phyloP scores from a whole-genome alignment of 2,329 filamentous ascomycete species.

The Pseudocercospora vitis region DNA sequence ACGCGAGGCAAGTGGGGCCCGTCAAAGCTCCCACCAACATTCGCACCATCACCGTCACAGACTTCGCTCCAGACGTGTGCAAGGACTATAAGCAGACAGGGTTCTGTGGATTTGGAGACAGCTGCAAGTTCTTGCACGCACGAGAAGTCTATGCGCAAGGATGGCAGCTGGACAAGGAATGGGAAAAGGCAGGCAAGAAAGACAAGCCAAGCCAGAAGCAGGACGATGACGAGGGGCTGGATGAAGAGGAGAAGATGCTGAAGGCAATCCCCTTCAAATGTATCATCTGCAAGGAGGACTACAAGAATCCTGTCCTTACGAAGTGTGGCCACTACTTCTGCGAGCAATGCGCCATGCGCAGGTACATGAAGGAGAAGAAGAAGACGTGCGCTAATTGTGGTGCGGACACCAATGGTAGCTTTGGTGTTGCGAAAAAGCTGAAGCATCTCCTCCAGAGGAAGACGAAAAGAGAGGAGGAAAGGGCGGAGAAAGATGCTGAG shows the following conservation, averaged over 20 bases:
- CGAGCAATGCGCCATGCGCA: conserved; percentile 79
- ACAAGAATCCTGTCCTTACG: conserved; percentile 78
- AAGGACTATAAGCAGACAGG: conserved; percentile 89
- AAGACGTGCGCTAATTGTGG: conserved; percentile 85
- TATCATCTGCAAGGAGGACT: conserved; percentile 77
- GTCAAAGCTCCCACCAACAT: conserved; percentile 88
- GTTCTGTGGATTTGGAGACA: conserved; percentile 72
- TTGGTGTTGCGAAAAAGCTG: conserved; percentile 81
- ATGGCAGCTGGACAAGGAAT: conserved; percentile 93
- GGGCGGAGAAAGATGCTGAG: conserved; percentile 56
- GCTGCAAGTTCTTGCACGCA: conserved; percentile 77
- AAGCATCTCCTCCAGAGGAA: conserved; percentile 78
- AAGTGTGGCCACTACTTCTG: conserved; percentile 97
- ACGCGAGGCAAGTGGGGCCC: conserved; percentile 74
- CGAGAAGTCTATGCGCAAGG: conserved; percentile 82
- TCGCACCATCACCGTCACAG: conserved; percentile 82
- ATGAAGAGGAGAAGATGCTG: conserved; percentile 68
- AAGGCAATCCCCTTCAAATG: conserved; percentile 88
- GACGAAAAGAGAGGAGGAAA: conserved; percentile 59
- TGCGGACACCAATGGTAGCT: conserved; percentile 81
- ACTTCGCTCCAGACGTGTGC: conserved; percentile 90
- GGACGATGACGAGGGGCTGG: conserved; percentile 52
- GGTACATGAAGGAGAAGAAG: conserved; percentile 76
- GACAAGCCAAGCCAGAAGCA: conserved; percentile 58
- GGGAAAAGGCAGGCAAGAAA: conserved; percentile 79